Evolutionary conservation across 176 grass and related monocot genomes (phyloP).

Genomic region (Phragmites australis): DNA sequence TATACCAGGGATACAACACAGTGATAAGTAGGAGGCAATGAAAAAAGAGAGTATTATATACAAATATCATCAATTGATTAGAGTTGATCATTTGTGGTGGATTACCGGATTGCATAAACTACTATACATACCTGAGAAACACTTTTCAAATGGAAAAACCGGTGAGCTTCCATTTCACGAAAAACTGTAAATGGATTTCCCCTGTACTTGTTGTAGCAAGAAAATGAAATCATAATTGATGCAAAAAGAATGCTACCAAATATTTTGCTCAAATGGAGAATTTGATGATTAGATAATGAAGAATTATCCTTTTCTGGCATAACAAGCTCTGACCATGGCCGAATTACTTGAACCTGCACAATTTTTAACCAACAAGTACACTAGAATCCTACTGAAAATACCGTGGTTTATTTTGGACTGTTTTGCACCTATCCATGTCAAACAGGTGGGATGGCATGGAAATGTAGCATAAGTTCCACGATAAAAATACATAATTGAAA

Average conservation of each 20-base stretch:
- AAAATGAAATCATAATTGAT: slow-evolving; percentile 2
- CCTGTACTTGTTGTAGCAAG: slow-evolving; percentile 38
- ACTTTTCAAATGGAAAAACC: slow-evolving; percentile 87
- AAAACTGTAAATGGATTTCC: slow-evolving; percentile 40
- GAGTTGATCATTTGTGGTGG: not conserved
- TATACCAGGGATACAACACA: slow-evolving; percentile 22
- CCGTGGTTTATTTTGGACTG: not conserved
- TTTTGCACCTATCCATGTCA: not conserved
- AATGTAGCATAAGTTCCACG: not conserved
- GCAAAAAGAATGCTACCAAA: not conserved
- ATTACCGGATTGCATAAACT: not conserved
- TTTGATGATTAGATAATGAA: not conserved
- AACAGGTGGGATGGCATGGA: not conserved
- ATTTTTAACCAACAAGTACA: slow-evolving; percentile 14
- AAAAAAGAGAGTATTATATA: not conserved
- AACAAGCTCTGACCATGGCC: not conserved
- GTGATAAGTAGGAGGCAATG: slow-evolving; percentile 3
- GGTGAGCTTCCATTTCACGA: slow-evolving; percentile 33
- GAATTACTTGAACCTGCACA: not conserved
- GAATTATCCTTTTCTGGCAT: not conserved
- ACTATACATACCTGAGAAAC: slow-evolving; percentile 58
- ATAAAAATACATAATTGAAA: not conserved
- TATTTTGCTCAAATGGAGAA: slow-evolving; percentile 10
- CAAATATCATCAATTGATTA: slow-evolving; percentile 6
- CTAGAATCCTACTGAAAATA: not conserved